A percentile compares a stretch with the other conserved stretches of the same genome.
Evolutionary conservation across 352 stramenopile species (phyloP).

Genomic region (Halophytophthora polymorphica): DNA sequence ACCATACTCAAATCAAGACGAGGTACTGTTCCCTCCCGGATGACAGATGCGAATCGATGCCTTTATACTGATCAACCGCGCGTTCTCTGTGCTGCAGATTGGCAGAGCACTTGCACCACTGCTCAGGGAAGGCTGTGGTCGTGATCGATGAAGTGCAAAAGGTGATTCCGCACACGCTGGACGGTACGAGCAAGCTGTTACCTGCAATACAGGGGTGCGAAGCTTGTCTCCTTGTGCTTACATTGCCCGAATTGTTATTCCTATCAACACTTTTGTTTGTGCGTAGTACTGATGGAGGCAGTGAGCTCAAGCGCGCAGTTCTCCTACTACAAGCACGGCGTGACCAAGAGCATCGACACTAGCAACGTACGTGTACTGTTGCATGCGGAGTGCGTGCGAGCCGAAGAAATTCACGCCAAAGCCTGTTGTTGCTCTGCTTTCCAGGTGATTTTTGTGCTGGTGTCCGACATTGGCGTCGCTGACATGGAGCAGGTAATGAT

Average conservation of each 20-base stretch:
- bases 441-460: slow-evolving; percentile 85
- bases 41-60: no score
- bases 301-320: slow-evolving; percentile 67
- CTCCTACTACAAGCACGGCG: slow-evolving; percentile 71
- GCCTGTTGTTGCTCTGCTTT: slow-evolving; percentile 8
- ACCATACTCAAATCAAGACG: slow-evolving; percentile 84
- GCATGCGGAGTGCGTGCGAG: background rate
- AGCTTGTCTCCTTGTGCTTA: background rate
- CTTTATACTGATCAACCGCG: no score
- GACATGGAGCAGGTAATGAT: slow-evolving; percentile 86
- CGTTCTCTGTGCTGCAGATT: slow-evolving; percentile 52
- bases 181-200: slow-evolving; percentile 53
- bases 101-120: slow-evolving; percentile 74
- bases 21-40: no score
- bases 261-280: background rate
- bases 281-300: slow-evolving; percentile 69
- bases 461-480: slow-evolving; percentile 85
- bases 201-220: no score
- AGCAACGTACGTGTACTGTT: slow-evolving; percentile 48
- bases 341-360: slow-evolving; percentile 63
- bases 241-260: background rate
- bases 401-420: background rate
- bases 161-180: slow-evolving; percentile 86
- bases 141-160: slow-evolving; percentile 93
- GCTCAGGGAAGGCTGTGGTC: slow-evolving; percentile 84